Base-by-base conservation (phyloP, 164 flowering plant genomes). In the Platanus orientalis region DNA sequence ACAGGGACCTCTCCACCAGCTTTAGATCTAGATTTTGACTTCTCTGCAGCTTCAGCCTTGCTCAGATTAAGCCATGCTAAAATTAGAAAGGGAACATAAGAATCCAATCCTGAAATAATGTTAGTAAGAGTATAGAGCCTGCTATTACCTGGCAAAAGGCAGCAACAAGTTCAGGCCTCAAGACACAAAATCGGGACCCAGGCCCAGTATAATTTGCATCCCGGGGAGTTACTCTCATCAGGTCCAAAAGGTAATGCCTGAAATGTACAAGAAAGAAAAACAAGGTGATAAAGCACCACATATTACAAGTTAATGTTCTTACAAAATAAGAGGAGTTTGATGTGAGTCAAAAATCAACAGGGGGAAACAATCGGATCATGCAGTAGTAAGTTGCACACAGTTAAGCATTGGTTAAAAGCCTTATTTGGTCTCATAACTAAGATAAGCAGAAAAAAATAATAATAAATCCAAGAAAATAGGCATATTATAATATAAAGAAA, bases 151-250 rank as follows among this genome's bases (percentile, higher is more conserved):
- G 89, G 72, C 90, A 87, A 81, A 76, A 92, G 29, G 89, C 81
- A 61, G 82, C 51, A 61, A 92, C 78, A 63, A 95, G 80, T 71
- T 95, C 98, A 59, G 89, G 94, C 65, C 99, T 83, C 82, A 95
- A 69, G 60, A 92, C 86, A 77, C 97, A 90, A 76, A 89, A 92
- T 57, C 96, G 79, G 21, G 96, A 90, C 6, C 86, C 83, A 48
- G 82, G 80, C 50, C 97, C 98, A 54, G 76, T 83, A 71, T 75
- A 88, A 75, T 95, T 95, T 48, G 98, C 96, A 88, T 95, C 99
- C 40, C 98, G 87, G 56, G 99, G 99, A 65, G 98, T 92, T 70
- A 83, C 97, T 78, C 99, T 88, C 97, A 92, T 90, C 84, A 92
- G 68, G 64, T 95, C 99, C 76, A 95, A 73, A 67, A 95, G 92